Conservation (phyloP, 2,329 filamentous ascomycete genomes). For the Sclerotinia sclerotiorum region DNA sequence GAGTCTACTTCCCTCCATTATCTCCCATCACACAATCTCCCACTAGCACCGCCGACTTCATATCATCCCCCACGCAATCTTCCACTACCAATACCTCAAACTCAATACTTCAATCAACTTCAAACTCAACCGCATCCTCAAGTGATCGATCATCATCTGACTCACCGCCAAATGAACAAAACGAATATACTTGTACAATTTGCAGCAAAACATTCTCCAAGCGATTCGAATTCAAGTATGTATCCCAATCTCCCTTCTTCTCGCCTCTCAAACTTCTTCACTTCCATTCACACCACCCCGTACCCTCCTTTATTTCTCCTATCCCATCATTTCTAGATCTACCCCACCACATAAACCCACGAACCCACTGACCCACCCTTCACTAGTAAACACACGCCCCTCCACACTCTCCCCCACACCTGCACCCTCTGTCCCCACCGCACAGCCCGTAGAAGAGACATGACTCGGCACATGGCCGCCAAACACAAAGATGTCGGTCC, state of each 20-base stretch:
- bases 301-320: neutral
- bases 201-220: constrained; percentile 14
- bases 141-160: neutral
- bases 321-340: too few relatives aligned
- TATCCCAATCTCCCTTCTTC: too few relatives aligned
- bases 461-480: constrained; percentile 10
- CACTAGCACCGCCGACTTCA: neutral
- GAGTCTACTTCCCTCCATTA: neutral
- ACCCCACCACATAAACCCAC: neutral
- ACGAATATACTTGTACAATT: constrained; percentile 14
- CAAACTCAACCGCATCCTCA: constrained; percentile 1
- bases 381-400: neutral
- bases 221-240: constrained; percentile 14
- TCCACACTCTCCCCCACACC: neutral
- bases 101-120: neutral
- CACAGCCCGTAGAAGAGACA: constrained; percentile 16
- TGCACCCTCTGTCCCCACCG: constrained; percentile 16
- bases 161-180: neutral
- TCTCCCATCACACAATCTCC: neutral
- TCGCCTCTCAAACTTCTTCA: neutral
- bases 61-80: neutral
- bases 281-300: neutral
- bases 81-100: neutral
- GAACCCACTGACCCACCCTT: neutral
- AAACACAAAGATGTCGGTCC: neutral